These are phyloP conservation scores for Arxiozyma bovina DNA, from an alignment of 1,139 yeast genomes.

Conservation along the genomic window DNA sequence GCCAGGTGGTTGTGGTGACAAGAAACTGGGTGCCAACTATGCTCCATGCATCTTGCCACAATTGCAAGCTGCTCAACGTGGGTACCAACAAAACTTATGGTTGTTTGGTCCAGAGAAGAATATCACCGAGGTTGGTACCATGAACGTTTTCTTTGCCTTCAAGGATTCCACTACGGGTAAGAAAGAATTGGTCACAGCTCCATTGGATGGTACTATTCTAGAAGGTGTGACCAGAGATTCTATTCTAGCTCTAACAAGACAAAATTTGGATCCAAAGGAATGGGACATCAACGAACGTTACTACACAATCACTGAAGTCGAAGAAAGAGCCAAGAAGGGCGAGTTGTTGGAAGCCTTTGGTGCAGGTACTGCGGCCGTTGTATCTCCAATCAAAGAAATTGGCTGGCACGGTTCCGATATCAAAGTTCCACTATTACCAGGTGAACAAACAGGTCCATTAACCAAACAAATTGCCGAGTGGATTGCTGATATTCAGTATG, in stretches of 20 bases:
- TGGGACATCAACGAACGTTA: constrained; percentile 80
- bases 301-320: constrained; percentile 72
- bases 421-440: constrained; percentile 66
- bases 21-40: constrained; percentile 93
- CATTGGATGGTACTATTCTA: constrained; percentile 90
- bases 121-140: constrained; percentile 94
- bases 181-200: constrained; percentile 91
- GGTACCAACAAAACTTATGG: constrained; percentile 95
- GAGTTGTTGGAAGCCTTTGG: constrained; percentile 92
- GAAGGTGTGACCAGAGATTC: constrained; percentile 97
- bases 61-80: constrained; percentile 74
- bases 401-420: constrained; percentile 70
- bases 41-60: constrained; percentile 93
- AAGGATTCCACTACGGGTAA: constrained; percentile 59
- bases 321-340: constrained; percentile 67
- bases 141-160: constrained; percentile 91
- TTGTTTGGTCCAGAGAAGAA: constrained; percentile 82
- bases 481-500: constrained; percentile 87
- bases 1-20: constrained; percentile 98
- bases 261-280: constrained; percentile 57
- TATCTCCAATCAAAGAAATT: constrained; percentile 82
- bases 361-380: constrained; percentile 95
- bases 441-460: constrained; percentile 69
- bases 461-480: constrained; percentile 70
- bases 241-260: constrained; percentile 64